Base-by-base conservation (phyloP, 257 asterid genomes). In the Solanum etuberosum region DNA sequence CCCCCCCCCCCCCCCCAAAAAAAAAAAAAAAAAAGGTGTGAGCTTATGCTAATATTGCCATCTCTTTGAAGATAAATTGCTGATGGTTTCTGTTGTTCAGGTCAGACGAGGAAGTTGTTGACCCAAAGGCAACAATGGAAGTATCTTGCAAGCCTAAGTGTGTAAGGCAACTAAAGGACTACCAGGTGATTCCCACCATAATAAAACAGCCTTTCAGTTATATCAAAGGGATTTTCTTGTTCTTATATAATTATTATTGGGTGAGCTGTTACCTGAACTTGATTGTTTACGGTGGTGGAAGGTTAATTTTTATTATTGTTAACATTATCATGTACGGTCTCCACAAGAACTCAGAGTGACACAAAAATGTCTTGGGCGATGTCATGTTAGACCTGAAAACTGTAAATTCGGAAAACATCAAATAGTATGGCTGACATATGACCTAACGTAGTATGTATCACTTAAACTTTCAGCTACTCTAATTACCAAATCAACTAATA, bases 101-200 rank as follows among this genome's bases (percentile, higher is more conserved):
- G 97, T 90, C 92, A 32, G 94, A 93, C 16, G 94, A 91, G 21
- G 97, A 94, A 83, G 92, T 93, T 88, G 91, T 93, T 21, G 96
- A 94, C 90, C 96, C 90, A 32, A 94, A 93, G 91, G 90, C 76
- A 84, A 91, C 87, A 74, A 89, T 93, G 21, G 97, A 94, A 88
- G 95, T 91, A 82, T 89, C 90, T 34, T 94, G 97, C 92, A 94
- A 91, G 94, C 93, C 96, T 71, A 95, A 94, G 86, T 94, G 97
- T 89, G 90, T 90, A 7, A 88, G 93, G 80, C 93, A 94, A 14
- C 91, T 94, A 25, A 90, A 88, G 83, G 93, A 94, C 27, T 94
- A 94, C 86, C 91, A 91, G 93, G 97, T 94, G 80, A 88, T 74
- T 83, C 48, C 38, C 16, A 3, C 63, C 67, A 18, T 18, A 80